phyloP scores from a whole-genome alignment of 2,329 filamentous ascomycete species.

The Ophiostoma ulmi region DNA sequence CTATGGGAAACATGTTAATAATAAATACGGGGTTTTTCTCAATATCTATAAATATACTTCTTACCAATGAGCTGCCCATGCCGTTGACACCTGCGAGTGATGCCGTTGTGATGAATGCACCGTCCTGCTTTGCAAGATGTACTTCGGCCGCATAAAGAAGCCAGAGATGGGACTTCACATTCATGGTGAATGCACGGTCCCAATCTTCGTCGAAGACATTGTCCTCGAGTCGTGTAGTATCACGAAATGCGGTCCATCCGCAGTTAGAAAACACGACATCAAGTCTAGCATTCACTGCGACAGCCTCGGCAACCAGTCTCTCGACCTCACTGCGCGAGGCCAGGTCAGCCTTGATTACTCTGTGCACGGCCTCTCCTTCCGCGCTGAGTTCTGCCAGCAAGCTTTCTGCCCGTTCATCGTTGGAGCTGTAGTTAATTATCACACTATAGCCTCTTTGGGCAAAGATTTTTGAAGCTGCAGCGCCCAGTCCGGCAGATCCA shows the following conservation, averaged over 20 bases:
- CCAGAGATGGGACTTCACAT: slow-evolving; percentile 59
- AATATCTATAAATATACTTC: not conserved
- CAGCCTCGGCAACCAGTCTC: slow-evolving; percentile 54
- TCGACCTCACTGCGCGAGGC: slow-evolving; percentile 54
- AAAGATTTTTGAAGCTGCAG: slow-evolving; percentile 61
- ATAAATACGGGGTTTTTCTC: not conserved
- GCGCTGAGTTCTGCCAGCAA: slow-evolving; percentile 52
- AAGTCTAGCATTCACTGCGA: slow-evolving; percentile 60
- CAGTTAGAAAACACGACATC: slow-evolving; percentile 76
- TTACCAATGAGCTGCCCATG: slow-evolving; percentile 54
- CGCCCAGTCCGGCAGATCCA: slow-evolving; percentile 64
- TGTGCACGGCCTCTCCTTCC: slow-evolving; percentile 37
- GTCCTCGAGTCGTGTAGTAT: slow-evolving; percentile 46
- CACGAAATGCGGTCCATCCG: slow-evolving; percentile 47
- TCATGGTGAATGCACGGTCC: slow-evolving; percentile 56
- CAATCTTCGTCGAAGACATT: slow-evolving; percentile 54
- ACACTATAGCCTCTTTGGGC: slow-evolving; percentile 63
- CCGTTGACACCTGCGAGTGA: slow-evolving; percentile 60
- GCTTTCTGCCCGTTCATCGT: slow-evolving; percentile 53
- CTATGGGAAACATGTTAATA: slow-evolving; percentile 33
- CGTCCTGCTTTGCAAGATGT: slow-evolving; percentile 52
- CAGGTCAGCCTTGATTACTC: slow-evolving; percentile 56
- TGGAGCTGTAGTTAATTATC: slow-evolving; percentile 67
- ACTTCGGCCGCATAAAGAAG: slow-evolving; percentile 51
- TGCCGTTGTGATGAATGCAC: slow-evolving; percentile 59